Evolutionary conservation across 116 monocot genomes (phyloP).

Genomic region (Thalassia testudinum): DNA sequence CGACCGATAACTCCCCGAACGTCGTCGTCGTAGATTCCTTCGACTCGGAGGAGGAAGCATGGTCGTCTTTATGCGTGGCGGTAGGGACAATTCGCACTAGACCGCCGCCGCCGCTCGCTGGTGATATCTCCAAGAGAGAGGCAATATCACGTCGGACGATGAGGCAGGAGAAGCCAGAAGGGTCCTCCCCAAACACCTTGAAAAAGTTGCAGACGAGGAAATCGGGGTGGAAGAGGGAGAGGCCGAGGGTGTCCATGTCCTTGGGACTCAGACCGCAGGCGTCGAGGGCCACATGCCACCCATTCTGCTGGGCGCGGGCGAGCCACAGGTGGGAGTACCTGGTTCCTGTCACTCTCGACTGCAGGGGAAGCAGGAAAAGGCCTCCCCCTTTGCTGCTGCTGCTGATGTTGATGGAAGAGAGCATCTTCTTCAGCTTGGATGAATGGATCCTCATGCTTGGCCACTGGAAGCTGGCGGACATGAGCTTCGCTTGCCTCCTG

Average conservation of each 20-base stretch:
- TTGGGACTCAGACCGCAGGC: constrained; percentile 61
- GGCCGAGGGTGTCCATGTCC: constrained; percentile 66
- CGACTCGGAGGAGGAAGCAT: neutral
- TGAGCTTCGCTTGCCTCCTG: constrained; percentile 53
- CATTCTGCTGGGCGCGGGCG: constrained; percentile 47
- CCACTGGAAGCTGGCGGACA: constrained; percentile 61
- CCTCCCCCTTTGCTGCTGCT: constrained; percentile 43
- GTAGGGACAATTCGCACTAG: constrained; percentile 39
- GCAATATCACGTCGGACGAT: constrained; percentile 43
- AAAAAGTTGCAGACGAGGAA: constrained; percentile 76
- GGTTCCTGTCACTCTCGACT: constrained; percentile 50
- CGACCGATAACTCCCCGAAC: constrained; percentile 5
- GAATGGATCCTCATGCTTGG: constrained; percentile 59
- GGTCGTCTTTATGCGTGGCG: constrained; percentile 1
- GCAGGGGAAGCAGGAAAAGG: constrained; percentile 60
- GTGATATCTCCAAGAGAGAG: constrained; percentile 15
- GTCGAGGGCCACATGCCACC: constrained; percentile 75
- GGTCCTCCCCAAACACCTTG: constrained; percentile 58
- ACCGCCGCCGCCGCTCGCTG: constrained; percentile 26
- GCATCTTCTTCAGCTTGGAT: constrained; percentile 49
- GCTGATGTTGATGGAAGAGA: constrained; percentile 37
- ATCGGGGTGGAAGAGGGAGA: constrained; percentile 63
- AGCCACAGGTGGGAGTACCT: constrained; percentile 73
- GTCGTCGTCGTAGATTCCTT: constrained; percentile 1
- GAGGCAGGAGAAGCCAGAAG: constrained; percentile 58